A percentile compares a stretch with the other conserved stretches of the same genome.
phyloP scores from a whole-genome alignment of 306 rosid genomes.

The Malus asiatica region DNA sequence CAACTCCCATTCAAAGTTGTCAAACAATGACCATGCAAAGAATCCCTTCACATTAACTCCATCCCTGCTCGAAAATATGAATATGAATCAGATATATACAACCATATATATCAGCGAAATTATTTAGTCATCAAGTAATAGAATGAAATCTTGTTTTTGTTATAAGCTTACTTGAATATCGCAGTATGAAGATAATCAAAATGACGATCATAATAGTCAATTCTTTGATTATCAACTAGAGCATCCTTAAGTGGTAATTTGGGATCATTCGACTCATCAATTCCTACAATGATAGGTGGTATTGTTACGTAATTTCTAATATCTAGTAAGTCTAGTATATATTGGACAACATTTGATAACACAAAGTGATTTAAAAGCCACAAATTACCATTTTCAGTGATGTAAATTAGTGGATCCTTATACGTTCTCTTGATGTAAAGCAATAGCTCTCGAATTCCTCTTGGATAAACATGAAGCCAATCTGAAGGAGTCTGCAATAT shows the following conservation, averaged over 20 bases:
- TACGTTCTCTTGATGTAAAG: conserved; percentile 38
- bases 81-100: too few relatives aligned
- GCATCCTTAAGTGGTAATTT: conserved; percentile 30
- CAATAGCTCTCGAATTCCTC: conserved; percentile 37
- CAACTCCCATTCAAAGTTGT: conserved; percentile 56
- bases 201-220: conserved; percentile 41
- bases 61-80: conserved; percentile 7
- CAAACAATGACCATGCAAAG: conserved; percentile 56
- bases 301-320: too few relatives aligned
- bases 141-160: not conserved
- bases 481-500: conserved; percentile 10
- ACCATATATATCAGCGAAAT: too few relatives aligned
- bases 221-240: conserved; percentile 34
- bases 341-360: too few relatives aligned
- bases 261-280: conserved; percentile 37
- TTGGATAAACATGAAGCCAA: conserved; percentile 43
- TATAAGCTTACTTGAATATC: conserved; percentile 27
- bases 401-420: conserved; percentile 43
- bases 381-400: conserved; percentile 53
- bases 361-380: not conserved
- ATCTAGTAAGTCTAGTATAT: too few relatives aligned
- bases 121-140: too few relatives aligned
- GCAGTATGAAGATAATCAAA: conserved; percentile 40
- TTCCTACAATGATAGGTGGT: conserved; percentile 23
- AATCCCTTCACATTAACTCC: conserved; percentile 56